Base-by-base conservation (phyloP, 495 filamentous ascomycete species). In the Endocarpon pusillum region DNA sequence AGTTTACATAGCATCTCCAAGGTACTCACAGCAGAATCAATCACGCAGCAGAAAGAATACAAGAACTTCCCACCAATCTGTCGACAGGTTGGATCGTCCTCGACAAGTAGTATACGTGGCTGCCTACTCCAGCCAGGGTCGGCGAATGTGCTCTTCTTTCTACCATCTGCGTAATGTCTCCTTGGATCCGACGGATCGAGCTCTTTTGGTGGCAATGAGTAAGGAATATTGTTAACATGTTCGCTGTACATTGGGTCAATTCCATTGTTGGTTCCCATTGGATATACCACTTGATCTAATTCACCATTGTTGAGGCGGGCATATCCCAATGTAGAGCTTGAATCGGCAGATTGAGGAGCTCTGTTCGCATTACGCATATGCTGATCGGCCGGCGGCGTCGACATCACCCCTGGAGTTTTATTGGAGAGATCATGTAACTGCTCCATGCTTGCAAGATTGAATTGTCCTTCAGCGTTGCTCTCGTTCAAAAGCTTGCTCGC, bases 241-340 rank as follows among this genome's bases (percentile, higher is more conserved):
- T 93, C 85, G 41, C 80, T 78, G 46, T 87, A 86, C 69, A 87
- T 86, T 5, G 85, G 85, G 52, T 94, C 85, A 46, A 94, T 94
- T 17, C 85, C 85, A 39, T 85, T 78, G 3, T 76, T 85, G 32
- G 82, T 71, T 0, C 85, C 85, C 12, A 91, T 81, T 0, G 85
- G 85, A 52, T 94, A 94, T 11, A 94, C 83, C 39, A 91, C 66
- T 35, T 74, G 73, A 39, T 89, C 81, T 25, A 82, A 59, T 31
- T 92, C 85, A 17, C 57, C 57, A 28, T 52, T 57, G 49, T 62
- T 56, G 42, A 68, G 68, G 3, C 58, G 48, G 43, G 66, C 68
- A 17, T 63, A 63, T 43, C 73, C 45, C n/a, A 49, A 44, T 3
- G 66, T 59, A 6, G 54, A 47, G 9, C 58, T 64, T 2, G 66